These are phyloP conservation scores for Coemansia furcata DNA, from an alignment of 192 early-diverging fungal species.

Conservation along the genomic window DNA sequence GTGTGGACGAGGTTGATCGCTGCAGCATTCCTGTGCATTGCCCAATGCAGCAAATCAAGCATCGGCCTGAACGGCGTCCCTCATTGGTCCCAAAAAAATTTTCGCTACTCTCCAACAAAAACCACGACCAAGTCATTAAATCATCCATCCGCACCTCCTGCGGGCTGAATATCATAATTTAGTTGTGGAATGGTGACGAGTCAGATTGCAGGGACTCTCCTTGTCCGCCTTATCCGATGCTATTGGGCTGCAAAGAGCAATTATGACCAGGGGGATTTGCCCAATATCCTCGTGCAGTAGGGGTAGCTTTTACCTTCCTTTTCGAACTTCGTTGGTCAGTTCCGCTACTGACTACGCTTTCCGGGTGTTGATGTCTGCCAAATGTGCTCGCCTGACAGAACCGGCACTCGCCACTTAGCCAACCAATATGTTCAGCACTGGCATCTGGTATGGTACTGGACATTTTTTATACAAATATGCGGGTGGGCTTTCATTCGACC, in stretches of 20 bases:
- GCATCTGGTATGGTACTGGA: neutral
- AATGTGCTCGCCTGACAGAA: neutral
- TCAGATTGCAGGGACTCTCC: neutral
- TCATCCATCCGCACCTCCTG: neutral
- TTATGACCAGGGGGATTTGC: neutral
- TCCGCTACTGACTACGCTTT: neutral
- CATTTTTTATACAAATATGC: neutral
- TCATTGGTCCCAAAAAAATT: constrained; percentile 8
- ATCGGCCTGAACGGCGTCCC: neutral
- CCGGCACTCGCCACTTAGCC: neutral
- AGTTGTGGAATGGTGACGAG: neutral
- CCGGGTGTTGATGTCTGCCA: neutral
- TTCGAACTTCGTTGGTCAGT: neutral
- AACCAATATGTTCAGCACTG: neutral
- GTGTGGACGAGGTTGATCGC: neutral
- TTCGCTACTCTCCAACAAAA: neutral
- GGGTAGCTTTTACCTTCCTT: neutral
- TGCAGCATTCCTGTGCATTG: constrained; percentile 2
- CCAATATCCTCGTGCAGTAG: constrained; percentile 4
- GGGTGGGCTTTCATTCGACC: neutral
- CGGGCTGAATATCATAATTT: neutral
- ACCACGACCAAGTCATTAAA: neutral
- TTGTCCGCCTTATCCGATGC: neutral
- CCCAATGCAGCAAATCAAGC: neutral
- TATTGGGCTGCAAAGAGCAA: neutral